phyloP scores from a whole-genome alignment of 2,329 filamentous ascomycete genomes.

The Eutypa lata region DNA sequence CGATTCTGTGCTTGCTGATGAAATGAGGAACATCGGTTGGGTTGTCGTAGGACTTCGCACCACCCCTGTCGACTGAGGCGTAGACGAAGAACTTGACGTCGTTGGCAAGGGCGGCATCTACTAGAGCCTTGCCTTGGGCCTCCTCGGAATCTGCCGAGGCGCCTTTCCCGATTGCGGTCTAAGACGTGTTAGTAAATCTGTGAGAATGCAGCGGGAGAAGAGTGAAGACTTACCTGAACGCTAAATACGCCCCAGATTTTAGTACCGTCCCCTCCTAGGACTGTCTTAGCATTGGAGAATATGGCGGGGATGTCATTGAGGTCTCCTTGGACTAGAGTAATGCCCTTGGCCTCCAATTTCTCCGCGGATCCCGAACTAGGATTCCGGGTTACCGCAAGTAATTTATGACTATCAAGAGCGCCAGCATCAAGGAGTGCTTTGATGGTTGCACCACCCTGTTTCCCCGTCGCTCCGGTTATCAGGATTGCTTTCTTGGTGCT shows the following conservation, averaged over 20 bases:
- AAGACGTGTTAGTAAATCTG: neutral
- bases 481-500: slow-evolving; percentile 19
- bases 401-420: slow-evolving; percentile 44
- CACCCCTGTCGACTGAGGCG: slow-evolving; percentile 58
- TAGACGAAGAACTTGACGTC: slow-evolving; percentile 59
- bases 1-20: slow-evolving; percentile 56
- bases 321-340: slow-evolving; percentile 57
- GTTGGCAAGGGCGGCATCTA: slow-evolving; percentile 52
- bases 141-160: slow-evolving; percentile 28
- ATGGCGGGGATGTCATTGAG: slow-evolving; percentile 48
- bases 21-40: slow-evolving; percentile 60
- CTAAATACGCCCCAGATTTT: slow-evolving; percentile 58
- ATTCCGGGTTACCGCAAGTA: slow-evolving; percentile 61
- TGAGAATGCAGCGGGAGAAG: neutral
- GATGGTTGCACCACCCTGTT: slow-evolving; percentile 35
- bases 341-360: slow-evolving; percentile 40
- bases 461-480: slow-evolving; percentile 35
- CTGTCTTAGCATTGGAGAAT: slow-evolving; percentile 36
- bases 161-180: slow-evolving; percentile 8
- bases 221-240: slow-evolving; percentile 45
- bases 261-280: slow-evolving; percentile 27
- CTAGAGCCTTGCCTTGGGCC: slow-evolving; percentile 56
- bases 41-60: slow-evolving; percentile 45
- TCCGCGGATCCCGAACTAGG: slow-evolving; percentile 47
- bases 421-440: slow-evolving; percentile 25